A percentile compares a stretch with the other conserved stretches of the same genome.
These are phyloP conservation scores for Cyphellophora attinorum DNA, from an alignment of 2,329 filamentous ascomycete species.

Conservation along the genomic window DNA sequence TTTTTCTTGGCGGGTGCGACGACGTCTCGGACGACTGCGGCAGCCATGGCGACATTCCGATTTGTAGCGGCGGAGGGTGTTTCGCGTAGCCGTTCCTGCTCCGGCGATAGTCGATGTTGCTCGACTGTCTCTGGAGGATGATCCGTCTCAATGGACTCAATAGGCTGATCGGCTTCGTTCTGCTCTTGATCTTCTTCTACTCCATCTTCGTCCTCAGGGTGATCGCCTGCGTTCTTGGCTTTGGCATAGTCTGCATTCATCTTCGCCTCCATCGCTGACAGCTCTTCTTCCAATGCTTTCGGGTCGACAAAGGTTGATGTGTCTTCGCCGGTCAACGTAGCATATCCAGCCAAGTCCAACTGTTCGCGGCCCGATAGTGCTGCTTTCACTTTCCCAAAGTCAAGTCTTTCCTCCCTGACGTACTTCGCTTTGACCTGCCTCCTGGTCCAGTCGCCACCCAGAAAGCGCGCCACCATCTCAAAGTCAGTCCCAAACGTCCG, in stretches of 20 bases:
- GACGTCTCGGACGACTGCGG: conserved; percentile 4
- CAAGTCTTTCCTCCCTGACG: conserved; percentile 48
- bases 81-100: neutral
- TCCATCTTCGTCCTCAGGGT: conserved; percentile 13
- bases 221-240: conserved; percentile 10
- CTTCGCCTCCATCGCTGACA: conserved; percentile 33
- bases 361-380: conserved; percentile 37
- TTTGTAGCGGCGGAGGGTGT: neutral
- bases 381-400: conserved; percentile 43
- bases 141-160: conserved; percentile 24
- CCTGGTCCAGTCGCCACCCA: conserved; percentile 51
- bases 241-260: conserved; percentile 30
- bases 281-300: conserved; percentile 35
- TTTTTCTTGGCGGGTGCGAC: conserved; percentile 8
- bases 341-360: conserved; percentile 34
- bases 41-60: conserved; percentile 3
- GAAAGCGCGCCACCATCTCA: conserved; percentile 48
- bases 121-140: conserved; percentile 13
- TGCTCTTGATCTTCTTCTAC: no score
- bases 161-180: conserved; percentile 20
- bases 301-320: conserved; percentile 35
- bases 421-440: conserved; percentile 57
- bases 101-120: no score
- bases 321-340: conserved; percentile 35
- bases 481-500: conserved; percentile 58